Percentiles rank a stretch among this genome's conserved stretches.
These are phyloP conservation scores for Circinella umbellata DNA, from an alignment of 371 early-diverging fungal species.

Conservation along the genomic window DNA sequence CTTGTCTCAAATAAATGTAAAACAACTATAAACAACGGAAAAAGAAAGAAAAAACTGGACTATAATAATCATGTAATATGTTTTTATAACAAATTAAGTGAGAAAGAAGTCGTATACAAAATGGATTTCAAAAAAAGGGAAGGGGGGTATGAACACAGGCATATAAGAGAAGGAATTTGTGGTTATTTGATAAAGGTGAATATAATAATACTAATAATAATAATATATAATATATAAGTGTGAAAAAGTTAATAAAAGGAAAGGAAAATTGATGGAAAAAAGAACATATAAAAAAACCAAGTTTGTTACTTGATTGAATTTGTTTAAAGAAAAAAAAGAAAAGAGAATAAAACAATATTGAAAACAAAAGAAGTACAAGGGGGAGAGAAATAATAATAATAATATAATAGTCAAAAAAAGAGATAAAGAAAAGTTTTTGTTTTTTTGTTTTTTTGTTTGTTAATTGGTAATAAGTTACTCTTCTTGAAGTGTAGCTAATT, in stretches of 20 bases:
- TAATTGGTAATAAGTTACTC: constrained; percentile 20
- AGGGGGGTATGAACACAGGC: constrained; percentile 9
- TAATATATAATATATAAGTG: background rate
- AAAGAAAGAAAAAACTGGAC: background rate
- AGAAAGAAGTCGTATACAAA: background rate
- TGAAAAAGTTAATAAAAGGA: background rate
- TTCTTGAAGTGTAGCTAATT: constrained; percentile 49
- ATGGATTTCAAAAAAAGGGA: background rate
- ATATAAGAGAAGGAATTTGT: constrained; percentile 4
- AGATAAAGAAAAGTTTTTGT: background rate
- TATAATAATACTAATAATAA: constrained; percentile 1
- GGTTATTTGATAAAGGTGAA: background rate
- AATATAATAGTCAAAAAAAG: too few species aligned
- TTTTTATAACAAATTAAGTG: background rate
- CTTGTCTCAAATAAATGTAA: too few species aligned
- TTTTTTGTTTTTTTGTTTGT: background rate
- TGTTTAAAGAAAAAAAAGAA: too few species aligned
- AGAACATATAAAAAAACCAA: constrained; percentile 1
- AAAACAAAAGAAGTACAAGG: too few species aligned
- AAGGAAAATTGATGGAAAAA: background rate
- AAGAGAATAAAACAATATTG: too few species aligned
- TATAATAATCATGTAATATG: background rate
- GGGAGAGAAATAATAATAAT: too few species aligned
- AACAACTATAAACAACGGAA: too few species aligned
- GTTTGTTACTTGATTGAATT: too few species aligned